Conservation (phyloP, 2,329 filamentous ascomycete genomes). For the Ophiostoma quercus region DNA sequence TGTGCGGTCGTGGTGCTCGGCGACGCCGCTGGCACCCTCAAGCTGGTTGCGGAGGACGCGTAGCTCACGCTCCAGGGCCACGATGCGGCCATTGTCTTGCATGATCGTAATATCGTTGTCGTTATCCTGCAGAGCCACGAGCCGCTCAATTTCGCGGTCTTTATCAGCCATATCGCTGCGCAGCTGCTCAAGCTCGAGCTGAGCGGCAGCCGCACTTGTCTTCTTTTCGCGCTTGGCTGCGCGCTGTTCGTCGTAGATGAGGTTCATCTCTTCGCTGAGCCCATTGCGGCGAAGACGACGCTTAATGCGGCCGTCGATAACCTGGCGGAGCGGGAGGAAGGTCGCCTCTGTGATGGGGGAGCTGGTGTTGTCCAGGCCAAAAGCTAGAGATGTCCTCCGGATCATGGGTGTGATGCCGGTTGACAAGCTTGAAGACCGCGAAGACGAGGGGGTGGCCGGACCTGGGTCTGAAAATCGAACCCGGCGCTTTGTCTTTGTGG, state of each 20-base stretch:
- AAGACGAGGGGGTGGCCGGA: slow-evolving; percentile 31
- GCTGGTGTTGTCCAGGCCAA: slow-evolving; percentile 23
- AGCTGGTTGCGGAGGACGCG: slow-evolving; percentile 30
- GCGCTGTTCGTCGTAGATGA: slow-evolving; percentile 45
- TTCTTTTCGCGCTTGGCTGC: slow-evolving; percentile 40
- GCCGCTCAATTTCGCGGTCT: slow-evolving; percentile 46
- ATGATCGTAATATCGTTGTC: slow-evolving; percentile 32
- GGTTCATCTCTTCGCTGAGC: slow-evolving; percentile 55
- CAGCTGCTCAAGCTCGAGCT: slow-evolving; percentile 47
- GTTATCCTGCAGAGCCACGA: slow-evolving; percentile 40
- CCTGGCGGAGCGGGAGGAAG: slow-evolving; percentile 49
- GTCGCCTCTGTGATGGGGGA: slow-evolving; percentile 38
- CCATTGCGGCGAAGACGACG: slow-evolving; percentile 52
- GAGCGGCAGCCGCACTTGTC: slow-evolving; percentile 37
- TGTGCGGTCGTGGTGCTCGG: slow-evolving; percentile 8
- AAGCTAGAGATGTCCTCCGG: slow-evolving; percentile 46
- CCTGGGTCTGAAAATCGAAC: slow-evolving; percentile 59
- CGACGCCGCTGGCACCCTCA: not conserved
- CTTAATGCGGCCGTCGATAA: slow-evolving; percentile 53
- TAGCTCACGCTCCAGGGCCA: slow-evolving; percentile 37
- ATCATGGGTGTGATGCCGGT: slow-evolving; percentile 58
- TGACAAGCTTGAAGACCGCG: slow-evolving; percentile 21
- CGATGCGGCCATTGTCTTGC: slow-evolving; percentile 30
- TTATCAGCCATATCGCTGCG: slow-evolving; percentile 45
- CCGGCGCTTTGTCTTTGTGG: slow-evolving; percentile 38